Percentiles rank a stretch among this genome's conserved stretches.
These are phyloP conservation scores for Artomyces pyxidatus DNA, from an alignment of 768 basidiomycete species.

Conservation along the genomic window DNA sequence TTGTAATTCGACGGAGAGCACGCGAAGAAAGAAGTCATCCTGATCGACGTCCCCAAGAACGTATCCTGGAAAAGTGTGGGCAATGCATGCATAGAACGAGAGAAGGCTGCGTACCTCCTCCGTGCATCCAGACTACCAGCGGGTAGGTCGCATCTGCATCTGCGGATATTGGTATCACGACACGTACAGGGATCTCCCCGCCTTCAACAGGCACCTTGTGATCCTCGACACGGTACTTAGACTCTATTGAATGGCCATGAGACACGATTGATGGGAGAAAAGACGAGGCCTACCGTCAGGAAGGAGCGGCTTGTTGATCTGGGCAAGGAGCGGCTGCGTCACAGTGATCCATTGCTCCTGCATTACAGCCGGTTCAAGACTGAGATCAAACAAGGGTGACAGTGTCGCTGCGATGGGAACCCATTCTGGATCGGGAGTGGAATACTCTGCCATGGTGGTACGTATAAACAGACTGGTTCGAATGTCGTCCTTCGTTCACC, in stretches of 20 bases:
- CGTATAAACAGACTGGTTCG: too few species aligned
- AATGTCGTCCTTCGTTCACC: too few species aligned
- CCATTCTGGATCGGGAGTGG: neutral
- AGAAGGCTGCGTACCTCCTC: neutral
- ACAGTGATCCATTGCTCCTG: neutral
- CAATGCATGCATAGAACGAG: neutral
- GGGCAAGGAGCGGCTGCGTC: neutral
- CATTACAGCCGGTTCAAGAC: neutral
- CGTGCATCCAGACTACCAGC: neutral
- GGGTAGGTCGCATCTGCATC: neutral
- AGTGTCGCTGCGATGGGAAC: neutral
- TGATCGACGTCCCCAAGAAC: constrained; percentile 8
- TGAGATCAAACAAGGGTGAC: neutral
- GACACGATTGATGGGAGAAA: neutral
- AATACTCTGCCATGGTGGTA: neutral
- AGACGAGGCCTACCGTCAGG: neutral
- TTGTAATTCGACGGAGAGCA: constrained; percentile 1
- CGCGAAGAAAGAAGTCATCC: constrained; percentile 11
- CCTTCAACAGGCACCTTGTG: neutral
- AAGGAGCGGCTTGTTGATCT: neutral
- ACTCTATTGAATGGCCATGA: too few species aligned
- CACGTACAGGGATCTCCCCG: neutral
- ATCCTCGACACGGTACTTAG: neutral
- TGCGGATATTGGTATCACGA: neutral
- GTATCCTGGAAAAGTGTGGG: neutral